These are phyloP conservation scores for Ophiobolus disseminans DNA, from an alignment of 2,329 filamentous ascomycete species.

Conservation along the genomic window DNA sequence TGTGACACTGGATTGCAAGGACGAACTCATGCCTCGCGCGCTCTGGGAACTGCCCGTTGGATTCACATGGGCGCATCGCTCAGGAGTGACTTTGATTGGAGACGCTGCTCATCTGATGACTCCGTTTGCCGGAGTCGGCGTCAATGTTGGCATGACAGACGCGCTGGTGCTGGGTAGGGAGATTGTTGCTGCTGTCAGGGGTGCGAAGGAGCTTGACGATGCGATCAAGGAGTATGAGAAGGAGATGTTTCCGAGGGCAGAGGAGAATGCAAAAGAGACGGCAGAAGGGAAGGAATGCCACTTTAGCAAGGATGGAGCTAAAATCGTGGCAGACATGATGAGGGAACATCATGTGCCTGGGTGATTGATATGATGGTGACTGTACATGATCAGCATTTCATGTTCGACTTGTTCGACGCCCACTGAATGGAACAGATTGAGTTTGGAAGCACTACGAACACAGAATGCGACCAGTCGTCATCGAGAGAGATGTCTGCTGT, in stretches of 20 bases:
- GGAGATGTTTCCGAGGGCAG: slow-evolving; percentile 35
- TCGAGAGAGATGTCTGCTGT: too few relatives aligned
- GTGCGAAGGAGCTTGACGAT: slow-evolving; percentile 28
- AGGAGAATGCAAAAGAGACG: slow-evolving; percentile 26
- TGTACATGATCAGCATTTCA: too few relatives aligned
- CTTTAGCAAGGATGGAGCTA: slow-evolving; percentile 27
- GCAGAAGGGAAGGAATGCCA: slow-evolving; percentile 27
- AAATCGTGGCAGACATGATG: slow-evolving; percentile 31
- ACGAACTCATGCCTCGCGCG: slow-evolving; percentile 28
- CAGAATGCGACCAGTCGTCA: too few relatives aligned
- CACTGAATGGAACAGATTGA: too few relatives aligned
- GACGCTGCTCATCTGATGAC: slow-evolving; percentile 68
- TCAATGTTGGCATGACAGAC: slow-evolving; percentile 65
- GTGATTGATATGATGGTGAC: neutral
- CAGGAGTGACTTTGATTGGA: slow-evolving; percentile 63
- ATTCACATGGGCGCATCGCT: slow-evolving; percentile 57
- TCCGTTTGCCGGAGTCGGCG: slow-evolving; percentile 65
- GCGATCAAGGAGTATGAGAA: slow-evolving; percentile 31
- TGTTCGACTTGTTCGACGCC: neutral
- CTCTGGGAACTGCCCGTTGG: slow-evolving; percentile 63
- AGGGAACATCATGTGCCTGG: slow-evolving; percentile 17
- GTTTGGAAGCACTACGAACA: too few relatives aligned
- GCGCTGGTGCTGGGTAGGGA: slow-evolving; percentile 56
- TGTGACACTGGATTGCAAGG: slow-evolving; percentile 26
- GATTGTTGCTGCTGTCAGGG: slow-evolving; percentile 22